A percentile compares a stretch with the other conserved stretches of the same genome.
Conservation (phyloP, 441 rosid species). For the Flueggea neowawraea region DNA sequence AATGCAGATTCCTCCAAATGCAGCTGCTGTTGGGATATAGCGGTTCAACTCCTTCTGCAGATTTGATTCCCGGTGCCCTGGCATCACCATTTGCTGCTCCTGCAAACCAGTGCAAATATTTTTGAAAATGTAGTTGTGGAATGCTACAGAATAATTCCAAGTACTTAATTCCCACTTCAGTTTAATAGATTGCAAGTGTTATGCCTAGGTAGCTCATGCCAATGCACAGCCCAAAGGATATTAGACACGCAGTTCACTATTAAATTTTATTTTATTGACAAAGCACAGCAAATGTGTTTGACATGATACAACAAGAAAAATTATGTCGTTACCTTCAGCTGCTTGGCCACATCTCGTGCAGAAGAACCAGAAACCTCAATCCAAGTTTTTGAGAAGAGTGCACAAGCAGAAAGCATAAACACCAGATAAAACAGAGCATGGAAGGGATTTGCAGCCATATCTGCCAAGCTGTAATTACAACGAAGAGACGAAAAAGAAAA, state of each 20-base stretch:
- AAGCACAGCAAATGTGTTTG: too few relatives aligned
- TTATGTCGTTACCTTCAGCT: constrained; percentile 60
- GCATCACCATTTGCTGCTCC: constrained; percentile 99
- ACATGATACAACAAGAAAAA: not conserved
- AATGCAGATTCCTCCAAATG: constrained; percentile 83
- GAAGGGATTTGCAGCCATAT: constrained; percentile 91
- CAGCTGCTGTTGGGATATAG: constrained; percentile 91
- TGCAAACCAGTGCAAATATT: constrained; percentile 18
- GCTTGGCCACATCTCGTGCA: constrained; percentile 93
- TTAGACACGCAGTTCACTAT: too few relatives aligned
- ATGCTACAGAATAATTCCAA: too few relatives aligned
- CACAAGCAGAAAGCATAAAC: constrained; percentile 86
- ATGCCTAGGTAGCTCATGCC: too few relatives aligned
- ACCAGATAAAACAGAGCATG: constrained; percentile 90
- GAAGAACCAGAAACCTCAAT: constrained; percentile 98
- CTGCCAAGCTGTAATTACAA: constrained; percentile 54
- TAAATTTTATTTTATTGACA: not conserved
- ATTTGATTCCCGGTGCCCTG: constrained; percentile 89
- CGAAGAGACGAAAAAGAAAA: too few relatives aligned
- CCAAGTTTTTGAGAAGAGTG: constrained; percentile 95
- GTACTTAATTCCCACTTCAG: too few relatives aligned
- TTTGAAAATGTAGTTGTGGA: not conserved
- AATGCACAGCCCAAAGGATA: too few relatives aligned
- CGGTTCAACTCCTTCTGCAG: constrained; percentile 84
- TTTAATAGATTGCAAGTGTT: too few relatives aligned